These are phyloP conservation scores for Silene uniflora DNA, from an alignment of 148 eudicot species.

Conservation along the genomic window DNA sequence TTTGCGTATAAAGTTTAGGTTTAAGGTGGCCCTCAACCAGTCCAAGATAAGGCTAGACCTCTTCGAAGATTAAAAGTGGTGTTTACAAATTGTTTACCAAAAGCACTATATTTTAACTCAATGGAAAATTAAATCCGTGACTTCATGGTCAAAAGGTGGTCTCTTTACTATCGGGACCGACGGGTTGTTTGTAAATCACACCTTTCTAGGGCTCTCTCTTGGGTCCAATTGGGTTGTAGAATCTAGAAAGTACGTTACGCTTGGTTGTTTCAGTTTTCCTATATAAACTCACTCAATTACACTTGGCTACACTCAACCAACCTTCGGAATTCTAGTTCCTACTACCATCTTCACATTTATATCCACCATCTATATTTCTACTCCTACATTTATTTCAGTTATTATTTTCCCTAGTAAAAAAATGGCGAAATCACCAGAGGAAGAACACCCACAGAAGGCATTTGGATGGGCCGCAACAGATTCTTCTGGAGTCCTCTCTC, in stretches of 20 bases:
- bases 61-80: no score
- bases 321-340: neutral
- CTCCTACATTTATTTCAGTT: no score
- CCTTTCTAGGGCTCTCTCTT: no score
- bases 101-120: no score
- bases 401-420: neutral
- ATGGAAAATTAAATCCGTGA: no score
- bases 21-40: no score
- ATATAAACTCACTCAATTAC: neutral
- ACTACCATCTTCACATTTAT: neutral
- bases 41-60: no score
- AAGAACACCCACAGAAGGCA: constrained; percentile 34
- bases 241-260: neutral
- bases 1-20: no score
- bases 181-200: no score
- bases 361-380: neutral
- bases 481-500: constrained; percentile 38
- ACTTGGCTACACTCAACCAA: neutral
- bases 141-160: no score
- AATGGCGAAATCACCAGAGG: constrained; percentile 22
- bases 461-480: constrained; percentile 49
- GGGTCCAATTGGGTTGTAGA: neutral
- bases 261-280: neutral
- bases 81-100: no score
- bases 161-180: no score